Base-by-base conservation (phyloP, 192 early-diverging fungal genomes). In the Gonapodya prolifera region DNA sequence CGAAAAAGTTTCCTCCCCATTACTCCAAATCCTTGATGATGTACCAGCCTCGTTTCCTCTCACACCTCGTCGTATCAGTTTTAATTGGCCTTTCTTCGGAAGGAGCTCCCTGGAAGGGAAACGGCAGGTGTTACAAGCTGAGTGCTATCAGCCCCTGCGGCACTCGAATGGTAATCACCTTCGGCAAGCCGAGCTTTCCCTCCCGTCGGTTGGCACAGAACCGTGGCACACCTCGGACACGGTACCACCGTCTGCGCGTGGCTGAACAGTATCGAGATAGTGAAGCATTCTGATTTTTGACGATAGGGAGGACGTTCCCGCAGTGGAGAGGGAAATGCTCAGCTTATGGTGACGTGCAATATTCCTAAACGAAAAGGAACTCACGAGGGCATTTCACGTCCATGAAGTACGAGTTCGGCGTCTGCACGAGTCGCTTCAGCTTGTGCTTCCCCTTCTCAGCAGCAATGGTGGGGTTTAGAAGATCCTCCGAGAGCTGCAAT, bases 371-470 rank as follows among this genome's bases (percentile, higher is more conserved):
- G 0, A 16, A 0, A 33, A 76, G 23, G 8, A 16, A 61, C 45
- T 61, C 45, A 61, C 76, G 36, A 76, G 33, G 31, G 34, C 76
- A 76, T 73, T 76, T 76, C 31, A 76, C 76, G 76, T 76, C 76
- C 76, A 76, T 76, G 76, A 76, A 76, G 34, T 34, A 76, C 17
- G 76, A 76, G 76, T 76, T 76, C 34, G 76, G 89, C 75, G 80
- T 80, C 75, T 89, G 89, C 31, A 90, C 83, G 30, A 89, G 78
- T 69, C 88, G 80, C 87, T 89, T 90, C 69, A 90, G 83, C 82
- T 89, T 89, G 86, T 89, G 88, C 31, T 83, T 79, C 30, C 23
- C 8, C 45, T 61, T 61, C 23, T 61, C 45, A 61, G 45, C 2
- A 16, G 45, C 45, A 23, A 23, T 61, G 2, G 45, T 16, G 23